phyloP scores from a whole-genome alignment of 495 filamentous ascomycete genomes.

The Tuber umbilicatum region DNA sequence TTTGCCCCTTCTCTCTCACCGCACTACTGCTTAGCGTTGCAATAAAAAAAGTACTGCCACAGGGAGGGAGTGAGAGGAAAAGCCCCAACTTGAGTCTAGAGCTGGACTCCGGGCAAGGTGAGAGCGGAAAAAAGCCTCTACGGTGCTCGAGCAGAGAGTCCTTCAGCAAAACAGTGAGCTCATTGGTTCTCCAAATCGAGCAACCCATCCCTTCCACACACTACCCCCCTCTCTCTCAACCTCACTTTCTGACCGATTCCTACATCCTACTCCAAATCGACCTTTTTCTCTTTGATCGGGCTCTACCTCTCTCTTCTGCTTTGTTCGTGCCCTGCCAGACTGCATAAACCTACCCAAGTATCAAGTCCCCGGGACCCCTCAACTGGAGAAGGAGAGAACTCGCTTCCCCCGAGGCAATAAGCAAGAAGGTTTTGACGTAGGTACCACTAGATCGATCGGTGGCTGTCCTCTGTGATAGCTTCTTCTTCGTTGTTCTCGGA shows the following conservation, averaged over 20 bases:
- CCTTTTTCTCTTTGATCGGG: conserved; percentile 35
- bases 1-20: not conserved
- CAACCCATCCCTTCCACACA: not conserved
- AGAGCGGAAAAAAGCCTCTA: not conserved
- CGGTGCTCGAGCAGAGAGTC: too few species aligned
- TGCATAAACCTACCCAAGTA: conserved; percentile 11
- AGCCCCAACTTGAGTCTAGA: not conserved
- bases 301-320: conserved; percentile 20
- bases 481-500: conserved; percentile 5
- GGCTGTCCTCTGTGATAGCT: conserved; percentile 13
- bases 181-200: not conserved
- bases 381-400: conserved; percentile 11
- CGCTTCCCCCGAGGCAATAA: conserved; percentile 16
- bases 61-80: not conserved
- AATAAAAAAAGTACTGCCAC: not conserved
- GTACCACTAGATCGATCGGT: conserved; percentile 26
- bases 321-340: conserved; percentile 18
- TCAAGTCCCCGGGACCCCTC: not conserved
- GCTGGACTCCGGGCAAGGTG: not conserved
- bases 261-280: conserved; percentile 27
- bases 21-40: not conserved
- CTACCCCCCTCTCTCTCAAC: not conserved
- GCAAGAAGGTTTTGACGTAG: conserved; percentile 29
- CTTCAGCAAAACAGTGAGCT: not conserved
- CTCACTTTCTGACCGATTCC: not conserved